Evolutionary conservation across 306 rosid genomes (phyloP), one percentile per base, ranked within the genome.

Genomic region (Pyrus betulifolia): DNA sequence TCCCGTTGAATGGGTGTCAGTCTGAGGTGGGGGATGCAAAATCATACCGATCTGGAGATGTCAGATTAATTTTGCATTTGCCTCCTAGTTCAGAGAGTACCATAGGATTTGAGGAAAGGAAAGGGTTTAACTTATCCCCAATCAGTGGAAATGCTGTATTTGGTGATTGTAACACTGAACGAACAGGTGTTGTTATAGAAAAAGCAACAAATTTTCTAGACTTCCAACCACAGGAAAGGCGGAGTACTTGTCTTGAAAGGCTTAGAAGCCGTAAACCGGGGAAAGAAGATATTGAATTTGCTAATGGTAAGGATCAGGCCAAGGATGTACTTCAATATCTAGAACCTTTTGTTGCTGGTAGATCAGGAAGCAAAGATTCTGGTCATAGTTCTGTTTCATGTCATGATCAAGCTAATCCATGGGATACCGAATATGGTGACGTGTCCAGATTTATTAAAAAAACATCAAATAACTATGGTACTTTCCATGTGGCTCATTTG

Each of bases 261-360:
- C 98, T 93, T 55, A 91, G 97, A 75, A 95, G 91, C 80, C 96
- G 96, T 82, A 95, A 95, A 81, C 98, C 97, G 19, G 97, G 89
- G 82, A 95, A 90, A 79, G 97, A 90, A 79, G 97, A 89, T 83
- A 84, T 90, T 28, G 95, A 92, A 80, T 89, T 86, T 86, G 81
- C 84, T 70, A 79, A 83, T 63, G 91, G 87, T 70, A 90, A 90
- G 88, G 95, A 88, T 84, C 86, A 81, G 71, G 91, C 89, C 38
- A 85, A 88, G 89, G 84, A 84, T 83, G 98, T 91, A 71, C 82
- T 77, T 81, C 91, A 87, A 75, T 89, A 79, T 84, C 88, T 95
- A 73, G 96, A 92, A 70, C 88, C 95, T 81, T 95, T 90, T 84
- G 78, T 94, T 82, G 74, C 84, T 69, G 78, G 83, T 76, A 92